A percentile compares a stretch with the other conserved stretches of the same genome.
These are phyloP conservation scores for Crassisporium funariophilum DNA, from an alignment of 768 basidiomycete species.

Conservation along the genomic window DNA sequence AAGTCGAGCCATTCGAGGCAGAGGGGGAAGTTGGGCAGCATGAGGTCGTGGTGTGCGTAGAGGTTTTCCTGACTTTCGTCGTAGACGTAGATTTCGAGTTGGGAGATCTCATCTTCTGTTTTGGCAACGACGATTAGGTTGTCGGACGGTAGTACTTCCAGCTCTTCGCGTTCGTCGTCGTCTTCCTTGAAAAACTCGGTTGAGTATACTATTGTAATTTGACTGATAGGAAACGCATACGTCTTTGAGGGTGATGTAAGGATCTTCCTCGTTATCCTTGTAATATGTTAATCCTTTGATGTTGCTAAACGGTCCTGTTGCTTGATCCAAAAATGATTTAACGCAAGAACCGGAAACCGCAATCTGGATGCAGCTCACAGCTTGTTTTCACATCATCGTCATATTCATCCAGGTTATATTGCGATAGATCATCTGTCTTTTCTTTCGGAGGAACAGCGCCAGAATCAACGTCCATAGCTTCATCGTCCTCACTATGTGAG, in stretches of 20 bases:
- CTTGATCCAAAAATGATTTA: slow-evolving; percentile 33
- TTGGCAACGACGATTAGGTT: slow-evolving; percentile 91
- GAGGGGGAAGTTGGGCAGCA: slow-evolving; percentile 96
- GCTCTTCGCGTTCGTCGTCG: slow-evolving; percentile 85
- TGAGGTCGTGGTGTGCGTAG: slow-evolving; percentile 96
- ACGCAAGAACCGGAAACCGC: slow-evolving; percentile 1
- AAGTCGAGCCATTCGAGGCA: slow-evolving; percentile 99
- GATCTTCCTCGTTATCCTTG: slow-evolving; percentile 90
- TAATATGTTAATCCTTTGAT: slow-evolving; percentile 95
- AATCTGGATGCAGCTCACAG: slow-evolving; percentile 28
- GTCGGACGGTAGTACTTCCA: slow-evolving; percentile 87
- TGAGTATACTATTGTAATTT: slow-evolving; percentile 7
- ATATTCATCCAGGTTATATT: slow-evolving; percentile 92
- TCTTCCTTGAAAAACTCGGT: slow-evolving; percentile 51
- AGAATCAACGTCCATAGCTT: slow-evolving; percentile 66
- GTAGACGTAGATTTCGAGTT: slow-evolving; percentile 95
- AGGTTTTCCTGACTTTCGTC: slow-evolving; percentile 90
- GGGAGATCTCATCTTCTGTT: slow-evolving; percentile 96
- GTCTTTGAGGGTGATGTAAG: slow-evolving; percentile 95
- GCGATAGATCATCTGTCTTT: slow-evolving; percentile 71
- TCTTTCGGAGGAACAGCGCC: slow-evolving; percentile 34
- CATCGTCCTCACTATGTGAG: slow-evolving; percentile 38
- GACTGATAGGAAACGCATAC: slow-evolving; percentile 42
- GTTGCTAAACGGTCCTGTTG: slow-evolving; percentile 84
- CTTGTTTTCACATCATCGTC: slow-evolving; percentile 67